Evolutionary conservation across 139 green algal species (phyloP), one percentile per base, ranked within the genome.

Genomic region (Medakamo hakoo): DNA sequence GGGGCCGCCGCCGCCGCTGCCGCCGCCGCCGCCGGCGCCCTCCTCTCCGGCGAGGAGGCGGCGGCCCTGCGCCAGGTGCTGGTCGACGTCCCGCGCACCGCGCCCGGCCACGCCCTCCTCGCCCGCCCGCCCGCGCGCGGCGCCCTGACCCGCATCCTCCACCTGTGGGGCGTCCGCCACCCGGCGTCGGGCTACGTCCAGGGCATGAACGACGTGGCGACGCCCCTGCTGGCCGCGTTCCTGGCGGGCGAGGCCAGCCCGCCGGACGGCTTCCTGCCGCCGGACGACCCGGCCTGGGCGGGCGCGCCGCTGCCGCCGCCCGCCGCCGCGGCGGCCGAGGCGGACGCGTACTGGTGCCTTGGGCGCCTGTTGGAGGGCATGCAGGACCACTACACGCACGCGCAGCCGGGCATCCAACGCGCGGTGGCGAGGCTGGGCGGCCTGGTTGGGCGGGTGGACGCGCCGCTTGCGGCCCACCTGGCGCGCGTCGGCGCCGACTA

Each of bases 171-270:
- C 27, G 80, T 93, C n/a, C 59, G 87, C 62, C 88, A 96, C 73
- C 88, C 89, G 4, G 86, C 85, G 57, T 94, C 84, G 69, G 86
- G 88, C 1, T 96, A 96, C 63, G 88, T 95, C 60, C 91, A 98
- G 71, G 92, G 92, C 68, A 94, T 98, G 77, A 98, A 98, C 67
- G 92, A 98, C 73, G 70, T 98, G 59, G 86, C 92, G 4, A 97
- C 90, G 20, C 92, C 92, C 40, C 98, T 98, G 73, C 72, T 98
- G 57, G 76, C 79, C 2, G 79, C 95, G 1, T 97, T 98, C 72
- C 67, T 94, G 55, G 79, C 65, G n/a, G 85, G 92, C 64, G 73
- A 89, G 58, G 40, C 40, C 9, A 9, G 9, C 40, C 40, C 40
- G 9, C 24, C 30, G 16, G 22, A 23, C 20, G 29, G 14, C 29